A percentile compares a stretch with the other conserved stretches of the same genome.
phyloP scores from a whole-genome alignment of 78 protist species.

The Dictyostelium firmibasis region DNA sequence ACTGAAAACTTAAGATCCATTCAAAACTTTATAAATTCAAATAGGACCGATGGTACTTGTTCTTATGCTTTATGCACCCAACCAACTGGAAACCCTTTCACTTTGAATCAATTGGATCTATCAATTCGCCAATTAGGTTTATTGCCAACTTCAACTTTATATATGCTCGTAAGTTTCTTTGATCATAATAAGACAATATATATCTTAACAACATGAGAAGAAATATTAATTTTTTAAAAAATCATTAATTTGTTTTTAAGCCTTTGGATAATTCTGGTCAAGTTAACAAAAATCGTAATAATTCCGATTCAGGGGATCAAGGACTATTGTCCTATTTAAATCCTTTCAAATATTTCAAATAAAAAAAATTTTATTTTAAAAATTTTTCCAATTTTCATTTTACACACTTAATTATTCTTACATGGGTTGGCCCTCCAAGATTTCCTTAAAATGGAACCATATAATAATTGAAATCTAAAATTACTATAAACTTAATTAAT shows the following conservation, averaged over 20 bases:
- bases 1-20: constrained; percentile 1
- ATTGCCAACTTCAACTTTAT: neutral
- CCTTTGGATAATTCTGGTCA: neutral
- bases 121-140: neutral
- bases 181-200: too few relatives aligned
- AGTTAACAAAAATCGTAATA: neutral
- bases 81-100: neutral
- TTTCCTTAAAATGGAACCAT: too few relatives aligned
- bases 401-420: too few relatives aligned
- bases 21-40: neutral
- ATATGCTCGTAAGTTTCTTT: neutral
- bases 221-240: neutral
- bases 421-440: too few relatives aligned
- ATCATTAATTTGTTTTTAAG: neutral
- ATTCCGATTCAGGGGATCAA: neutral
- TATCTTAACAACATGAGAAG: too few relatives aligned
- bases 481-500: too few relatives aligned
- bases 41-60: constrained; percentile 11
- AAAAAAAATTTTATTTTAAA: too few relatives aligned
- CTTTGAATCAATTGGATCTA: neutral
- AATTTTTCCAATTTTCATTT: too few relatives aligned
- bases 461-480: too few relatives aligned
- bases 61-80: neutral
- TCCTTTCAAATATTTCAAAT: constrained; percentile 23
- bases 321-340: neutral